Conservation (phyloP, 106 monocot genomes). For the Apostasia ramifera region DNA sequence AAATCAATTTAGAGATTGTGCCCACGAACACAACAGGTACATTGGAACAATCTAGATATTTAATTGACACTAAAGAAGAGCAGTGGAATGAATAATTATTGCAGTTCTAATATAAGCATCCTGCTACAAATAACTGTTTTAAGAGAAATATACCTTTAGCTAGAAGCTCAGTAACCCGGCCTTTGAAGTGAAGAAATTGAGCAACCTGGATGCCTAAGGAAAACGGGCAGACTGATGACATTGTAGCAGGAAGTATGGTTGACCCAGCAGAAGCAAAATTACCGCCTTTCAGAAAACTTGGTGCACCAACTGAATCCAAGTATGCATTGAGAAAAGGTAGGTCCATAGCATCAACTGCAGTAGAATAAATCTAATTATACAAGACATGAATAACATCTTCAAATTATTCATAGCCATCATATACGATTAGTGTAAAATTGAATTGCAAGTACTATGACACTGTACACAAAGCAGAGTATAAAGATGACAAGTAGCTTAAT, state of each 20-base stretch:
- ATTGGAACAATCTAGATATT: too few relatives aligned
- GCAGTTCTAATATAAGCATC: too few relatives aligned
- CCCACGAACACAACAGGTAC: too few relatives aligned
- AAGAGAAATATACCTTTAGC: constrained; percentile 31
- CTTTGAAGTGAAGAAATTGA: constrained; percentile 74
- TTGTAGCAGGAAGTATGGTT: constrained; percentile 66
- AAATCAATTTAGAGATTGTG: too few relatives aligned
- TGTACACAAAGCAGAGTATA: too few relatives aligned
- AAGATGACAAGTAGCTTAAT: too few relatives aligned
- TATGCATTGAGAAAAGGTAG: constrained; percentile 70
- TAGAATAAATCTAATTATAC: constrained; percentile 4
- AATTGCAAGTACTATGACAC: too few relatives aligned
- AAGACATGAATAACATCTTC: neutral
- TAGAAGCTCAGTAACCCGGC: constrained; percentile 59
- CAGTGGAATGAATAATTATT: too few relatives aligned
- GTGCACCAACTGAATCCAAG: constrained; percentile 69
- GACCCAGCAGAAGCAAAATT: constrained; percentile 85
- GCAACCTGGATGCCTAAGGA: constrained; percentile 74
- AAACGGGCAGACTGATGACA: constrained; percentile 73
- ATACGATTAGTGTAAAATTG: too few relatives aligned
- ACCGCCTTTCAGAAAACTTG: constrained; percentile 57
- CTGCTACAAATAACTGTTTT: too few relatives aligned
- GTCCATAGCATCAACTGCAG: constrained; percentile 74
- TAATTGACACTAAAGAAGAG: too few relatives aligned
- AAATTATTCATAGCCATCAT: too few relatives aligned